Percentiles rank a stretch among this genome's conserved stretches.
phyloP scores from a whole-genome alignment of 768 basidiomycete genomes.

The Clitopilus passeckerianus region DNA sequence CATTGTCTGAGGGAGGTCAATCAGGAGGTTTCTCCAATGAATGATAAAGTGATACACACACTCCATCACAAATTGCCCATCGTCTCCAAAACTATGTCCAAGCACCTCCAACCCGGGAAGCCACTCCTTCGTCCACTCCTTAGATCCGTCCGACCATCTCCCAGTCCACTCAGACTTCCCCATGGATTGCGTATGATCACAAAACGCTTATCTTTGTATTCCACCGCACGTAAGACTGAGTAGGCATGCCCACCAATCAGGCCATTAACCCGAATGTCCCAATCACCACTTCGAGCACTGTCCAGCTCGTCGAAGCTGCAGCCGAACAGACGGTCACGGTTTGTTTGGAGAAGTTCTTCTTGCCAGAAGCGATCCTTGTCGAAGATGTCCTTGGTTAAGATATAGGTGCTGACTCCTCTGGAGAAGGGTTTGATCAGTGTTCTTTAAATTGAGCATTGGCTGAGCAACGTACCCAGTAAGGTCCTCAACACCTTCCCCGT shows the following conservation, averaged over 20 bases:
- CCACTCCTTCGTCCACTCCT: constrained; percentile 52
- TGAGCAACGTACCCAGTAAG: constrained; percentile 42
- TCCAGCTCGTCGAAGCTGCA: constrained; percentile 34
- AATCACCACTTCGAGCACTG: constrained; percentile 21
- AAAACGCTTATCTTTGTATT: constrained; percentile 42
- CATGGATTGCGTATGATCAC: constrained; percentile 47
- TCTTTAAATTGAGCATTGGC: neutral
- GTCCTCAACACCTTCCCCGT: constrained; percentile 52
- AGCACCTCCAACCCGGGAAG: constrained; percentile 33
- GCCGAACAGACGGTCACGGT: constrained; percentile 44
- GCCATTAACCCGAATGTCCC: constrained; percentile 25
- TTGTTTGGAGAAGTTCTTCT: constrained; percentile 41
- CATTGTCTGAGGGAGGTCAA: constrained; percentile 19
- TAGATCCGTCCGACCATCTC: constrained; percentile 47
- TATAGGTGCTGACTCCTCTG: constrained; percentile 8
- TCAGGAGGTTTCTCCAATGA: neutral
- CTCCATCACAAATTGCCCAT: constrained; percentile 54
- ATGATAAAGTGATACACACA: constrained; percentile 16
- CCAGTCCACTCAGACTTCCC: constrained; percentile 45
- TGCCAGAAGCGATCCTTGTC: constrained; percentile 45
- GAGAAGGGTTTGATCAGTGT: neutral
- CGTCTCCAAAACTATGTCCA: constrained; percentile 41
- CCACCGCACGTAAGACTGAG: constrained; percentile 40
- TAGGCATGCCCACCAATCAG: constrained; percentile 39
- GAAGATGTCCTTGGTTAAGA: constrained; percentile 39